Conservation (phyloP, 1,139 yeast species). For the Hemisphaericaspora xylanilytica region DNA sequence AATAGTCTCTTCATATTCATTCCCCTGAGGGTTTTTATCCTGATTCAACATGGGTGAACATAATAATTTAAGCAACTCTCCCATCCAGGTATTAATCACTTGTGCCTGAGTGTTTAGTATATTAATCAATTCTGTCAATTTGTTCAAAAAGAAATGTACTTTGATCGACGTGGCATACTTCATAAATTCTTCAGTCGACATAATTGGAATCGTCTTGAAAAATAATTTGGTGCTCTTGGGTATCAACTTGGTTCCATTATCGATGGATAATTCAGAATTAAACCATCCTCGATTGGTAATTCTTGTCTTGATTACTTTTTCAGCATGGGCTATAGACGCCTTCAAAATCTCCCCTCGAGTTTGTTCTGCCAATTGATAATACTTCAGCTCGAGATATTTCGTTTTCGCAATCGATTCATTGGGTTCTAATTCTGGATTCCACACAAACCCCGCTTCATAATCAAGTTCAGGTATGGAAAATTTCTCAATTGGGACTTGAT, state of each 20-base stretch:
- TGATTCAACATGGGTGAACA: constrained; percentile 44
- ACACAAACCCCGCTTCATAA: constrained; percentile 5
- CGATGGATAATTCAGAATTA: neutral
- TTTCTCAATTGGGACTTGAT: constrained; percentile 17
- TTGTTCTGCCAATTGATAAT: constrained; percentile 63
- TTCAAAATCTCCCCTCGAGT: constrained; percentile 52
- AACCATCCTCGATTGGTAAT: constrained; percentile 34
- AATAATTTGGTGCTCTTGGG: constrained; percentile 39
- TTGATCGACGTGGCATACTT: too few relatives aligned
- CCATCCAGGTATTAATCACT: constrained; percentile 55
- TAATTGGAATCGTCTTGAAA: constrained; percentile 30
- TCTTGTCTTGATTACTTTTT: constrained; percentile 23
- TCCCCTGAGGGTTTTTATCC: constrained; percentile 61
- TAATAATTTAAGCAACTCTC: constrained; percentile 44
- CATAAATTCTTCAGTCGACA: too few relatives aligned
- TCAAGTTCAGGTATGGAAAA: constrained; percentile 12
- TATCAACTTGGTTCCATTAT: constrained; percentile 14
- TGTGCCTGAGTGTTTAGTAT: constrained; percentile 55
- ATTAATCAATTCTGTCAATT: constrained; percentile 11
- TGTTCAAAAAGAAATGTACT: constrained; percentile 11
- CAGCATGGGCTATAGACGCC: constrained; percentile 41
- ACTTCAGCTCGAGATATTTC: constrained; percentile 27
- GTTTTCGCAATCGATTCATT: constrained; percentile 13
- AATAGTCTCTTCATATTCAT: constrained; percentile 73
- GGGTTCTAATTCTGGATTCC: constrained; percentile 7